phyloP scores from a whole-genome alignment of 2,329 filamentous ascomycete species.

The Apiospora saccharicola region DNA sequence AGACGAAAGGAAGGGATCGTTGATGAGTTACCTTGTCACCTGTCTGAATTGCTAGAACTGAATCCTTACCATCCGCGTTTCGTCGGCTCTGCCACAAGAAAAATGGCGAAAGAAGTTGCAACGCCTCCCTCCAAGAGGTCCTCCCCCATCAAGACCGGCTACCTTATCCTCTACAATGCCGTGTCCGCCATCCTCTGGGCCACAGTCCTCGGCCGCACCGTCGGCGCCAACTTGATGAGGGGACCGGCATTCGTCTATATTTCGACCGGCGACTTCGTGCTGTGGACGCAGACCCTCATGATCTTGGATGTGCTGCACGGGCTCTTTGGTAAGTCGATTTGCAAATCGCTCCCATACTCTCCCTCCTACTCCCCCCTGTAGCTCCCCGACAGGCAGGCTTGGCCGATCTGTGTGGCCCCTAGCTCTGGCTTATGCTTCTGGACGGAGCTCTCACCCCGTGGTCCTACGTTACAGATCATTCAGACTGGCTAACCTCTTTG shows the following conservation, averaged over 20 bases:
- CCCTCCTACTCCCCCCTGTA: conserved; percentile 7
- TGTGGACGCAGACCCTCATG: conserved; percentile 85
- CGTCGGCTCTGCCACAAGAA: not conserved
- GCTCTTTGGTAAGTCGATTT: conserved; percentile 65
- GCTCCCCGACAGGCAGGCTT: not conserved
- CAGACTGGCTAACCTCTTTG: not conserved
- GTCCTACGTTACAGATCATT: not conserved
- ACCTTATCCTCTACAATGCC: conserved; percentile 88
- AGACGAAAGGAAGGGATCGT: not conserved
- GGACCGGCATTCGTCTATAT: conserved; percentile 67
- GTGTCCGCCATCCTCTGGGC: conserved; percentile 80
- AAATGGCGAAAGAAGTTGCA: conserved; percentile 21
- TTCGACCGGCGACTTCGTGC: conserved; percentile 71
- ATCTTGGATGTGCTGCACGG: conserved; percentile 85
- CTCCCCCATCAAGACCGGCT: conserved; percentile 64
- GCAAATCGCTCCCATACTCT: conserved; percentile 5
- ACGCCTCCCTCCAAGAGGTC: conserved; percentile 40
- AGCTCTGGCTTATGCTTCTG: not conserved
- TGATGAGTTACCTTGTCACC: not conserved
- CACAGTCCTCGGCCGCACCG: conserved; percentile 74
- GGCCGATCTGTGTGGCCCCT: not conserved
- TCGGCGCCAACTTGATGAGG: conserved; percentile 59
- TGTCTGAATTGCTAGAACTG: not conserved
- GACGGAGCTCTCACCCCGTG: not conserved
- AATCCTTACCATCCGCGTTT: not conserved